These are phyloP conservation scores for Lentithecium fluviatile DNA, from an alignment of 495 filamentous ascomycete genomes.

Conservation along the genomic window DNA sequence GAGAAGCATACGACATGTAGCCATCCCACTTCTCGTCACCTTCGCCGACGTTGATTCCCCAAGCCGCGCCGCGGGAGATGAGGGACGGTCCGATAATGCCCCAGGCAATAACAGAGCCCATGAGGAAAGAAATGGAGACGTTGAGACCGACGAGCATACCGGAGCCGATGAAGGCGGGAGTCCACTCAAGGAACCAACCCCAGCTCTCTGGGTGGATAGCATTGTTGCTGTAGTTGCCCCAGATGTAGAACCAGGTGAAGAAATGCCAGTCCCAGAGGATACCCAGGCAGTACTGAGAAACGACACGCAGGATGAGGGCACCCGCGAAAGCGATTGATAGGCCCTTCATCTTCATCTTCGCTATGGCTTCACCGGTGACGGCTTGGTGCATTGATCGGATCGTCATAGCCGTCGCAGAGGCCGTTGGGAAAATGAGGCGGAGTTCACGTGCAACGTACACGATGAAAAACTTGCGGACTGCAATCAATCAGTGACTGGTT, in stretches of 20 bases:
- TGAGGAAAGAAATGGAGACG: constrained; percentile 62
- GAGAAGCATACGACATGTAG: constrained; percentile 52
- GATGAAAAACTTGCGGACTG: constrained; percentile 66
- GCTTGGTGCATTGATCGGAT: constrained; percentile 65
- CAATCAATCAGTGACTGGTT: constrained; percentile 2
- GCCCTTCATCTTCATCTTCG: constrained; percentile 59
- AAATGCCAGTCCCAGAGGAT: constrained; percentile 68
- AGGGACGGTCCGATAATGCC: constrained; percentile 63
- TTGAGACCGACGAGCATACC: constrained; percentile 68
- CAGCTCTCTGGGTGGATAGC: constrained; percentile 63
- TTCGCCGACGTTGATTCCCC: constrained; percentile 38
- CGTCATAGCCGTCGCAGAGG: constrained; percentile 60
- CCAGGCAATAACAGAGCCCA: constrained; percentile 61
- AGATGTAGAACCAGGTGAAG: constrained; percentile 64
- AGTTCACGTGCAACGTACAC: constrained; percentile 63
- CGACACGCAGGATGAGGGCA: constrained; percentile 56
- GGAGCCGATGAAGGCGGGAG: constrained; percentile 65
- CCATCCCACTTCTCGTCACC: constrained; percentile 54
- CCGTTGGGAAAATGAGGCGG: constrained; percentile 62
- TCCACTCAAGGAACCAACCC: constrained; percentile 65
- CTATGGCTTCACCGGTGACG: constrained; percentile 51
- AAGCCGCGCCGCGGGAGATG: constrained; percentile 57
- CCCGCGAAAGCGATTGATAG: constrained; percentile 52
- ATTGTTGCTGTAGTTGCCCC: constrained; percentile 56
- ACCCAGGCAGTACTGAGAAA: constrained; percentile 60